Base-by-base conservation (phyloP, 768 basidiomycete genomes). In the Amanita subjunquillea region DNA sequence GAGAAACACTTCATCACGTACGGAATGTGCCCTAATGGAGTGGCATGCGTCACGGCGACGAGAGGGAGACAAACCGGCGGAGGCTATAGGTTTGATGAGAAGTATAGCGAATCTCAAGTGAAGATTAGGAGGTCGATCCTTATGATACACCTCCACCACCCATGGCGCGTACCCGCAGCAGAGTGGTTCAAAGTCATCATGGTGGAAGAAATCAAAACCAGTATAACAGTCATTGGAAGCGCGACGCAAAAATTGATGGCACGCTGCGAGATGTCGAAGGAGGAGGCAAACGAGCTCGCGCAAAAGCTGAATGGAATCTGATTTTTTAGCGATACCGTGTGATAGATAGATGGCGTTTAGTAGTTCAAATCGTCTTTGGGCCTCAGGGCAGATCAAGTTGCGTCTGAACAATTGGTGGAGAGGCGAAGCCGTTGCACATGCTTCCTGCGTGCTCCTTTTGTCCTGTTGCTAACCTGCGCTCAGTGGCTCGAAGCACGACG, bases 91-190 rank as follows among this genome's bases (percentile, higher is more conserved):
- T 59, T 63, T 25, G 55, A 57, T 23, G 51, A 51, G 6, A 67
- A 61, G 47, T 73, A 72, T 51, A 53, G 59, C 10, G 59, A 67
- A 48, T 73, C 71, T 8, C 68, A 56, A 50, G 22, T 15, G 49
- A 59, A 51, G 17, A 30, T 68, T 27, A 50, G 34, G 44, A 40
- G 56, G 38, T 50, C 65, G 29, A 45, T 63, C 15, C 51, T 9
- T 4, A 20, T 2, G 3, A 1, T 25, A 15, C 23, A 37, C 53
- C 50, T 58, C 15, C 29, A 40, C 4, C 8, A 12, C 6, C 37
- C 57, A 9, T 62, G 58, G 58, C 50, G 2, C 41, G 48, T 60
- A 7, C 27, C 49, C 29, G 30, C 48, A 2, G 17, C 57, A 3
- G 45, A 59, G 27, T 60, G 56, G 61, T 54, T 60, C 46, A 51